phyloP scores from a whole-genome alignment of 2,329 filamentous ascomycete genomes.

The Beauveria varroae region DNA sequence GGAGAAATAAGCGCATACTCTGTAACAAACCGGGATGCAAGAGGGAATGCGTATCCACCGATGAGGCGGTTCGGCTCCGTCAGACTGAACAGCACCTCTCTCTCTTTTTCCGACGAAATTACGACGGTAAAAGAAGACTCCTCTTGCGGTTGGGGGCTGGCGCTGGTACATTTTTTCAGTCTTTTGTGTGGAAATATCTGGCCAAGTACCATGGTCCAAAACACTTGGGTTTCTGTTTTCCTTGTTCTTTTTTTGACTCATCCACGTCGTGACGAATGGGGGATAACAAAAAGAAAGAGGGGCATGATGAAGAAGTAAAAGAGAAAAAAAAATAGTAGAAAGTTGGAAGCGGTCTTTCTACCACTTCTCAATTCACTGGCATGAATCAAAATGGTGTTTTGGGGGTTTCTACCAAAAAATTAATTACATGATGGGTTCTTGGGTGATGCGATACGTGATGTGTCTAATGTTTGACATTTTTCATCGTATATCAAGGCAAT shows the following conservation, averaged over 20 bases:
- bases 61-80: not conserved
- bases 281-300: not conserved
- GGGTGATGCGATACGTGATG: not conserved
- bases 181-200: conserved; percentile 1
- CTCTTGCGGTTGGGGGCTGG: not conserved
- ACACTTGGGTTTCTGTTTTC: conserved; percentile 1
- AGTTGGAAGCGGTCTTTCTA: conserved; percentile 7
- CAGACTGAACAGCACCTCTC: not conserved
- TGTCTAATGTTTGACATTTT: not conserved
- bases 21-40: conserved; percentile 10
- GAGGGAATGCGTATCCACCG: not conserved
- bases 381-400: conserved; percentile 36
- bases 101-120: not conserved
- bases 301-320: not conserved
- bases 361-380: conserved; percentile 29
- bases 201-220: conserved; percentile 5
- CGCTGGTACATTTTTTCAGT: conserved; percentile 7
- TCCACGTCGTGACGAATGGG: conserved; percentile 4
- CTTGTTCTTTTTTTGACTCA: not conserved
- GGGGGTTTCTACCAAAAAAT: conserved; percentile 29
- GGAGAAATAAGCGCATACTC: conserved; percentile 63
- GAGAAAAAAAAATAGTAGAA: conserved; percentile 4
- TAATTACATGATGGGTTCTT: conserved; percentile 7
- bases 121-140: not conserved
- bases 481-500: no score